A percentile compares a stretch with the other conserved stretches of the same genome.
Conservation (phyloP, 768 basidiomycete species). For the Lentinula edodes region DNA sequence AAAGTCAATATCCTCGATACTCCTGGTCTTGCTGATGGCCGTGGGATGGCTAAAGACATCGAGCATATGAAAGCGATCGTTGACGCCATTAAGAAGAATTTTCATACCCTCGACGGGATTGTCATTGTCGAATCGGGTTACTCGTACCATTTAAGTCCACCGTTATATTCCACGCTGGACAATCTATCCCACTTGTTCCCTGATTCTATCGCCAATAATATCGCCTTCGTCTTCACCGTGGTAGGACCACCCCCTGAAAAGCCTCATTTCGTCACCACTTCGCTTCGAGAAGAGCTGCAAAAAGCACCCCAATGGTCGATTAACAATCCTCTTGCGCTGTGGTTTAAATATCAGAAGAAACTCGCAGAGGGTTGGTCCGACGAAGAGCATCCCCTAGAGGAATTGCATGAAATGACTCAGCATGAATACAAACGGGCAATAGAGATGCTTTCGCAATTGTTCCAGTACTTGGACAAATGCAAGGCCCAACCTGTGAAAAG, state of each 20-base stretch:
- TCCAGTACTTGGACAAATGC: conserved; percentile 13
- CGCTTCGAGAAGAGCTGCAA: conserved; percentile 12
- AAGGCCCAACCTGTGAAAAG: conserved; percentile 5
- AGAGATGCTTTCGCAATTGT: conserved; percentile 4
- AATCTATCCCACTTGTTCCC: conserved; percentile 21
- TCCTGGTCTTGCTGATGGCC: conserved; percentile 21
- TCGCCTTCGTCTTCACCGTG: conserved; percentile 19
- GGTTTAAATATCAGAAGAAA: conserved; percentile 2
- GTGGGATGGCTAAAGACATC: conserved; percentile 18
- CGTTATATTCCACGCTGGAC: too few relatives aligned
- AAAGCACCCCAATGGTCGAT: conserved; percentile 5
- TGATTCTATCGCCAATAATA: conserved; percentile 17
- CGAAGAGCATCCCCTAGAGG: background rate
- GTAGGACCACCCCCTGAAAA: conserved; percentile 8
- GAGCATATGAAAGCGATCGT: conserved; percentile 19
- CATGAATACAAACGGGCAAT: conserved; percentile 6
- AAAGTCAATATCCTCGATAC: conserved; percentile 20
- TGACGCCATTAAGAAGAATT: conserved; percentile 13
- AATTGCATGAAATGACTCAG: background rate
- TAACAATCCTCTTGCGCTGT: conserved; percentile 12
- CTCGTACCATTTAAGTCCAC: conserved; percentile 15
- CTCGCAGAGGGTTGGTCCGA: background rate
- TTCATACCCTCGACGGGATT: conserved; percentile 17
- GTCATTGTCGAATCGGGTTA: conserved; percentile 20
- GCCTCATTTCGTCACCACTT: conserved; percentile 12